These are phyloP conservation scores for Bretschneidera sinensis DNA, from an alignment of 345 rosid genomes.

Conservation along the genomic window DNA sequence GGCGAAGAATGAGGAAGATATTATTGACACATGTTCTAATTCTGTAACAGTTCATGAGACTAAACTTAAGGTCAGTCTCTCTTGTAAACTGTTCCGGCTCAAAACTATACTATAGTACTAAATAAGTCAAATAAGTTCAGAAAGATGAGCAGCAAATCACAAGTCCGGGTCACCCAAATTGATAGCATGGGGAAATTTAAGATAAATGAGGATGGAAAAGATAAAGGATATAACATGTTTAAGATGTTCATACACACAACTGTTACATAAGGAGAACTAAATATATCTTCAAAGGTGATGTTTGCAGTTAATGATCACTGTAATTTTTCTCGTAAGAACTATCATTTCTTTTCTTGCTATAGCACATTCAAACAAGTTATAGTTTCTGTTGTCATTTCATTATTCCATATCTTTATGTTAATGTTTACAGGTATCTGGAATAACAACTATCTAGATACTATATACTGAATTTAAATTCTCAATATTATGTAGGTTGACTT, in stretches of 20 bases:
- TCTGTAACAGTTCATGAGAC: constrained; percentile 86
- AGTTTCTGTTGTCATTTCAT: constrained; percentile 1
- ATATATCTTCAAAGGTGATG: not conserved
- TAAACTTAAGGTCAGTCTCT: constrained; percentile 73
- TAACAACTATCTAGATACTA: not conserved
- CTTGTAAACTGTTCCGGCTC: too few species aligned
- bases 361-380: not conserved
- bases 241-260: not conserved
- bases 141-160: not conserved
- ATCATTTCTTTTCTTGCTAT: not conserved
- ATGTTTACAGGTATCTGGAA: too few species aligned
- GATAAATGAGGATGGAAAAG: too few species aligned
- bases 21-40: constrained; percentile 70
- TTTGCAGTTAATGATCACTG: not conserved
- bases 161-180: not conserved
- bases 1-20: constrained; percentile 91
- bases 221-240: not conserved
- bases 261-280: not conserved
- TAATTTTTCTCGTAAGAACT: not conserved
- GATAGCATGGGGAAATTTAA: not conserved
- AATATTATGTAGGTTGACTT: constrained; percentile 76
- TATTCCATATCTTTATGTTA: not conserved
- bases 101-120: too few species aligned
- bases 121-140: too few species aligned
- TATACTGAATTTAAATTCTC: constrained; percentile 8